A percentile compares a stretch with the other conserved stretches of the same genome.
Evolutionary conservation across 2,329 filamentous ascomycete species (phyloP).

Genomic region (Penicillium concentricum): DNA sequence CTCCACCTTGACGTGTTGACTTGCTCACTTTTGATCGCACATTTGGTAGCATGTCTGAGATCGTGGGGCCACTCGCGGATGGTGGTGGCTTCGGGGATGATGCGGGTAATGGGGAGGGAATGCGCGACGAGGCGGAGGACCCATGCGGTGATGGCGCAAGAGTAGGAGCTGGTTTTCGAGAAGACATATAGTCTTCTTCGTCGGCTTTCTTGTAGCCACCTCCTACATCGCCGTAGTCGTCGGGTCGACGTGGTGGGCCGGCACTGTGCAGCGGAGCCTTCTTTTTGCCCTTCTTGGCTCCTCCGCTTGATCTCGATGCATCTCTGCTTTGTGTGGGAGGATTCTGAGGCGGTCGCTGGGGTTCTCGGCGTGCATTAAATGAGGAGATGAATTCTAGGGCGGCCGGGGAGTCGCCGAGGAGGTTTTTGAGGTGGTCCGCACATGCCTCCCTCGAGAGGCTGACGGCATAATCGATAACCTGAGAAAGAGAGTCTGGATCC

Average conservation of each 20-base stretch:
- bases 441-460: conserved; percentile 75
- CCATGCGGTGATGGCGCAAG: conserved; percentile 37
- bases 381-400: conserved; percentile 69
- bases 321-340: conserved; percentile 4
- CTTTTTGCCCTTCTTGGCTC: conserved; percentile 50
- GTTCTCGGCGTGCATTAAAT: conserved; percentile 66
- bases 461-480: conserved; percentile 78
- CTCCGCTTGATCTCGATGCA: conserved; percentile 1
- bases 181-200: conserved; percentile 68
- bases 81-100: conserved; percentile 53
- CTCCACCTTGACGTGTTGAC: conserved; percentile 67
- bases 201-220: conserved; percentile 77
- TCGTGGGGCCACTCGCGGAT: conserved; percentile 73
- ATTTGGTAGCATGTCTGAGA: conserved; percentile 70
- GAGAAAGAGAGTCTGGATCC: conserved; percentile 77
- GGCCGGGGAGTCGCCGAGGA: conserved; percentile 82
- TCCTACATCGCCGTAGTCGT: conserved; percentile 61
- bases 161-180: conserved; percentile 43
- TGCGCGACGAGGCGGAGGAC: conserved; percentile 47
- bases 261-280: conserved; percentile 61
- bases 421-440: conserved; percentile 79
- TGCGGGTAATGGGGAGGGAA: conserved; percentile 39
- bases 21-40: conserved; percentile 58
- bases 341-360: conserved; percentile 27
- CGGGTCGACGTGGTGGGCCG: conserved; percentile 61